Conservation (phyloP, 2,329 filamentous ascomycete genomes). For the Botryotinia globosa region DNA sequence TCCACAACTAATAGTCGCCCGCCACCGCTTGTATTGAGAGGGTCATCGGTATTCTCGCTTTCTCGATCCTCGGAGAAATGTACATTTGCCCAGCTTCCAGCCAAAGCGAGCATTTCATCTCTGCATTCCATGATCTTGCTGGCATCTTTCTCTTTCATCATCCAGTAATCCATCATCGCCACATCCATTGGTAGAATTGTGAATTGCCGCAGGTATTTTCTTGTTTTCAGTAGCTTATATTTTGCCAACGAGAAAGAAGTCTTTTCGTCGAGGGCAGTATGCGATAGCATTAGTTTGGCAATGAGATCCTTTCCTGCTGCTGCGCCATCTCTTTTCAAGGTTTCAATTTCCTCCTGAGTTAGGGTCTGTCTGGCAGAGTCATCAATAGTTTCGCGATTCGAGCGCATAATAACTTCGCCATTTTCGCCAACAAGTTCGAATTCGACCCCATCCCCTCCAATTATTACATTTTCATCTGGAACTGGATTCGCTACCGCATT, state of each 20-base stretch:
- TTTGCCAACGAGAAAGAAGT: slow-evolving; percentile 91
- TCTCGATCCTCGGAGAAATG: slow-evolving; percentile 52
- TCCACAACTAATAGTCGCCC: slow-evolving; percentile 67
- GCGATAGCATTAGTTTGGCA: slow-evolving; percentile 85
- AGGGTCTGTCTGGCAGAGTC: slow-evolving; percentile 70
- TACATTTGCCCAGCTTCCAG: slow-evolving; percentile 88
- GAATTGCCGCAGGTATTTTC: slow-evolving; percentile 89
- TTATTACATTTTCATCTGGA: slow-evolving; percentile 43
- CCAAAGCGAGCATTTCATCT: slow-evolving; percentile 76
- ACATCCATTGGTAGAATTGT: slow-evolving; percentile 82
- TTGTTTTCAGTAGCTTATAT: slow-evolving; percentile 90
- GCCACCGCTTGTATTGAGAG: slow-evolving; percentile 29
- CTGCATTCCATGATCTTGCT: slow-evolving; percentile 80
- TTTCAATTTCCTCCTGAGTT: slow-evolving; percentile 67
- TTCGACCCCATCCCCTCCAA: slow-evolving; percentile 45
- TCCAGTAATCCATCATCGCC: slow-evolving; percentile 69
- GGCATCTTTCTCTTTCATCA: slow-evolving; percentile 77
- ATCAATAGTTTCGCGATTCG: slow-evolving; percentile 59
- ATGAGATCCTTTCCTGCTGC: slow-evolving; percentile 86
- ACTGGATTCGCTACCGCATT: slow-evolving; percentile 44
- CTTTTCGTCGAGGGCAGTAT: slow-evolving; percentile 89
- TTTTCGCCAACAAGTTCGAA: slow-evolving; percentile 49
- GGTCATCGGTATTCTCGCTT: slow-evolving; percentile 12
- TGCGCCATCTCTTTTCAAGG: slow-evolving; percentile 67
- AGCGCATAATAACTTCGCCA: slow-evolving; percentile 52